Evolutionary conservation across 2,329 filamentous ascomycete genomes (phyloP).

Genomic region (Akanthomyces dipterigenus): DNA sequence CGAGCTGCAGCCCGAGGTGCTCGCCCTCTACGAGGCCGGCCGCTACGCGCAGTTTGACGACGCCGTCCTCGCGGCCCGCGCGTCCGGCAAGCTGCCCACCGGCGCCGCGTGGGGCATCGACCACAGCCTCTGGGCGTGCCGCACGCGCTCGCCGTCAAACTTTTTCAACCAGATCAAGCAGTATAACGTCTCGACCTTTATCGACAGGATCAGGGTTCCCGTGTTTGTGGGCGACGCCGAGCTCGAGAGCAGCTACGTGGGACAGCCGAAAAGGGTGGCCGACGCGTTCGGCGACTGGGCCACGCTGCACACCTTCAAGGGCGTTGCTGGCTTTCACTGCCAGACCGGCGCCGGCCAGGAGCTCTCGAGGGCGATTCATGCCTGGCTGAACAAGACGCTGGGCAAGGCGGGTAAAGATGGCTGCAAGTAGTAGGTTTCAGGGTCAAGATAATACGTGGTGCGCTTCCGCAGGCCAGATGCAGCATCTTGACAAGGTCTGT

Average conservation of each 20-base stretch:
- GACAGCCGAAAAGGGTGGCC: background rate
- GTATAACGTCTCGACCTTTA: background rate
- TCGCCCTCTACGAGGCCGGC: slow-evolving; percentile 7
- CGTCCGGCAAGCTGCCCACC: background rate
- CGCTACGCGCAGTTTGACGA: slow-evolving; percentile 10
- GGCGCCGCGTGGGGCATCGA: slow-evolving; percentile 7
- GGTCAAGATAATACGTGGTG: too few relatives aligned
- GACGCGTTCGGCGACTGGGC: slow-evolving; percentile 6
- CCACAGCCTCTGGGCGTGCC: slow-evolving; percentile 5
- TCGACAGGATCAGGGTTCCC: slow-evolving; percentile 6
- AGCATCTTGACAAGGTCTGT: too few relatives aligned
- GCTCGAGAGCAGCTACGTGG: background rate
- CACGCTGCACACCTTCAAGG: background rate
- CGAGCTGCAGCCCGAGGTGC: background rate
- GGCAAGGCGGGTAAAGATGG: background rate
- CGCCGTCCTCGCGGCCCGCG: background rate
- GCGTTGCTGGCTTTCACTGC: slow-evolving; percentile 7
- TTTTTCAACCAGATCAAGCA: slow-evolving; percentile 3
- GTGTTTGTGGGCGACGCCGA: slow-evolving; percentile 6
- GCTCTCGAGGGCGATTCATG: background rate
- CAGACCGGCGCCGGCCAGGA: slow-evolving; percentile 6
- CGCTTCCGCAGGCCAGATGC: too few relatives aligned
- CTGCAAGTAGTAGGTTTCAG: too few relatives aligned
- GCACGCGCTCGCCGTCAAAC: slow-evolving; percentile 9
- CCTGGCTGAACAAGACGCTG: slow-evolving; percentile 10